phyloP scores from a whole-genome alignment of 192 early-diverging fungal species.

The Lunasporangiospora selenospora region DNA sequence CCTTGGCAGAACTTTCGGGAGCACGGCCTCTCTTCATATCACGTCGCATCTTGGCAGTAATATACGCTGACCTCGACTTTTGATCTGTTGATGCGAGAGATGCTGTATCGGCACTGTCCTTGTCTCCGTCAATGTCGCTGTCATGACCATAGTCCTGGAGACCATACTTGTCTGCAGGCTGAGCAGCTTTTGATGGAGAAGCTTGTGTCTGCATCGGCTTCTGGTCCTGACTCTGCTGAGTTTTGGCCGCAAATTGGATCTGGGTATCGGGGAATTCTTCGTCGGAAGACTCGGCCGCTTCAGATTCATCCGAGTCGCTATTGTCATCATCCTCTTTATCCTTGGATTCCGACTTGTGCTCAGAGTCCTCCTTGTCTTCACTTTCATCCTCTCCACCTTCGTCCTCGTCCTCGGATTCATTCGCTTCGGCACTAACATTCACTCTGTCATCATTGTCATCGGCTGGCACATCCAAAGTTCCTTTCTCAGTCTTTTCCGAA shows the following conservation, averaged over 20 bases:
- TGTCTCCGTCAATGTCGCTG: slow-evolving; percentile 51
- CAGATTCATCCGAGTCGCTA: slow-evolving; percentile 35
- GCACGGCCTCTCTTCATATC: slow-evolving; percentile 71
- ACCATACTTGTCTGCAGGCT: slow-evolving; percentile 53
- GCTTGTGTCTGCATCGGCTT: slow-evolving; percentile 18
- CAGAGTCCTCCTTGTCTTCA: slow-evolving; percentile 1
- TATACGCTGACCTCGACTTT: slow-evolving; percentile 47
- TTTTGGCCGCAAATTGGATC: slow-evolving; percentile 33
- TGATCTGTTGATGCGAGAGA: slow-evolving; percentile 23
- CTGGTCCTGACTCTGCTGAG: slow-evolving; percentile 1
- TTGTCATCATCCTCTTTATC: slow-evolving; percentile 34
- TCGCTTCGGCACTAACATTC: slow-evolving; percentile 21
- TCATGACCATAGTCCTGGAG: slow-evolving; percentile 62
- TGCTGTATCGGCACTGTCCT: slow-evolving; percentile 44
- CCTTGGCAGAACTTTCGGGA: slow-evolving; percentile 11
- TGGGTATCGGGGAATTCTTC: slow-evolving; percentile 63
- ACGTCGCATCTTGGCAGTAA: slow-evolving; percentile 88
- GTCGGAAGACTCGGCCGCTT: slow-evolving; percentile 49
- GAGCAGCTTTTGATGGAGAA: no score
- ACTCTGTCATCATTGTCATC: no score
- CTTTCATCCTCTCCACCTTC: slow-evolving; percentile 26
- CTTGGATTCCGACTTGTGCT: slow-evolving; percentile 1
- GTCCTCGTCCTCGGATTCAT: slow-evolving; percentile 33
- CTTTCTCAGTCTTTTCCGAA: no score
- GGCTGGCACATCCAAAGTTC: no score